phyloP scores from a whole-genome alignment of 768 basidiomycete genomes.

The Chiua virens region DNA sequence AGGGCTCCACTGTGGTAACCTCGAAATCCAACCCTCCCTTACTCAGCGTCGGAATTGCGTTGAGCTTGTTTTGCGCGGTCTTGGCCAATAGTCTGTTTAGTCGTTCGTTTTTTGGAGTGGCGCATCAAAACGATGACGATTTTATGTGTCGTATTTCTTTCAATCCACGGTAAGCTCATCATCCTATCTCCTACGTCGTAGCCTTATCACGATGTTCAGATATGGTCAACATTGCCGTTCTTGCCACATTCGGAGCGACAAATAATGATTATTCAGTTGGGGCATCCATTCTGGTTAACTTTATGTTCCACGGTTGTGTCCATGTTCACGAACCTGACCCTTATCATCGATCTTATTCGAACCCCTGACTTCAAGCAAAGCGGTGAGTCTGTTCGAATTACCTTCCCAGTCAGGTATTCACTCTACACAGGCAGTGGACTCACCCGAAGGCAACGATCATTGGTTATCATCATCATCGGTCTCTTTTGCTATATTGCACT shows the following conservation, averaged over 20 bases:
- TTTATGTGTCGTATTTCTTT: constrained; percentile 59
- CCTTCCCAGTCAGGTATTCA: background rate
- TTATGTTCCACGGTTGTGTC: constrained; percentile 73
- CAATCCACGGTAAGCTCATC: constrained; percentile 62
- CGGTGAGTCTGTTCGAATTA: constrained; percentile 42
- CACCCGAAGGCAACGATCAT: constrained; percentile 74
- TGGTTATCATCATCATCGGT: constrained; percentile 77
- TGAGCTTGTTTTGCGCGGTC: constrained; percentile 69
- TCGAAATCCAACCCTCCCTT: constrained; percentile 53
- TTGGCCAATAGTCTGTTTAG: constrained; percentile 67
- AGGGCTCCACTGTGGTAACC: constrained; percentile 40
- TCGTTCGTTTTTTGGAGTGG: constrained; percentile 72
- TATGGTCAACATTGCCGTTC: constrained; percentile 59
- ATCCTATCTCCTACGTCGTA: background rate
- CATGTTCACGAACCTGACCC: constrained; percentile 61
- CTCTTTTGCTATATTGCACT: constrained; percentile 72
- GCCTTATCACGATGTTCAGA: constrained; percentile 42
- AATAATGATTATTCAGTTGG: constrained; percentile 71
- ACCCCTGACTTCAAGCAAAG: constrained; percentile 64
- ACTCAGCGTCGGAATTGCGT: constrained; percentile 55
- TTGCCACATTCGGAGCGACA: constrained; percentile 61
- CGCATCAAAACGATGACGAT: constrained; percentile 62
- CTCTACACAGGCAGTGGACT: constrained; percentile 63
- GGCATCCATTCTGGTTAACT: constrained; percentile 73
- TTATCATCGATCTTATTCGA: constrained; percentile 58